These are phyloP conservation scores for Penicillium lividum DNA, from an alignment of 495 filamentous ascomycete species.

Conservation along the genomic window DNA sequence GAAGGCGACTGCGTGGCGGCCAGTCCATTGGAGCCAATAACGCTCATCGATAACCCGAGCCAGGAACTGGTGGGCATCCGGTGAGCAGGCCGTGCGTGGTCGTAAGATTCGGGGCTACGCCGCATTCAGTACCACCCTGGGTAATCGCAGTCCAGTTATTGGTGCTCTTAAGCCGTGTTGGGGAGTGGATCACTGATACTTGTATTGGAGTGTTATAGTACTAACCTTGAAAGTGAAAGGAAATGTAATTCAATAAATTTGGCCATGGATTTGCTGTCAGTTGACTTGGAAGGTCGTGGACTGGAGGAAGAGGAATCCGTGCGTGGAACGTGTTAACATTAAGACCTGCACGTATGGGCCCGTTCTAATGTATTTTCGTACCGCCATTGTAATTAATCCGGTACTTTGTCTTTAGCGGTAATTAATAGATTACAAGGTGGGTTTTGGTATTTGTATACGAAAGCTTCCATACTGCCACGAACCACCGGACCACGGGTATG, in stretches of 20 bases:
- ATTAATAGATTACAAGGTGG: neutral
- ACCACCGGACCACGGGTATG: conserved; percentile 13
- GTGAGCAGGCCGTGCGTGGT: conserved; percentile 22
- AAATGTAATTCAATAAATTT: neutral
- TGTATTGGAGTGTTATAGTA: neutral
- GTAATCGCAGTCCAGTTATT: conserved; percentile 23
- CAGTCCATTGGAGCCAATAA: conserved; percentile 12
- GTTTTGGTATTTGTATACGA: neutral
- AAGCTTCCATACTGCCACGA: conserved; percentile 23
- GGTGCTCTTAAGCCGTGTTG: conserved; percentile 5
- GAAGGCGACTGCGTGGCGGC: conserved; percentile 12
- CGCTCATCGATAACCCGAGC: conserved; percentile 9
- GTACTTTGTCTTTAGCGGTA: neutral
- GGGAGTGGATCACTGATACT: conserved; percentile 13
- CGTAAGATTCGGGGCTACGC: conserved; percentile 25
- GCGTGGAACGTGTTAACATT: neutral
- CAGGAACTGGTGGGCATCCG: conserved; percentile 24
- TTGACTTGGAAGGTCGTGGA: neutral
- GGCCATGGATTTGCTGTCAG: neutral
- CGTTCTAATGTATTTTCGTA: neutral
- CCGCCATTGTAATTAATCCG: neutral
- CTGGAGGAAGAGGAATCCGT: neutral
- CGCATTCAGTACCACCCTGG: conserved; percentile 26
- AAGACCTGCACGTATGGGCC: neutral
- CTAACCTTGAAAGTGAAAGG: neutral